Conservation (phyloP, 1,139 yeast genomes). For the Pichia sp. region DNA sequence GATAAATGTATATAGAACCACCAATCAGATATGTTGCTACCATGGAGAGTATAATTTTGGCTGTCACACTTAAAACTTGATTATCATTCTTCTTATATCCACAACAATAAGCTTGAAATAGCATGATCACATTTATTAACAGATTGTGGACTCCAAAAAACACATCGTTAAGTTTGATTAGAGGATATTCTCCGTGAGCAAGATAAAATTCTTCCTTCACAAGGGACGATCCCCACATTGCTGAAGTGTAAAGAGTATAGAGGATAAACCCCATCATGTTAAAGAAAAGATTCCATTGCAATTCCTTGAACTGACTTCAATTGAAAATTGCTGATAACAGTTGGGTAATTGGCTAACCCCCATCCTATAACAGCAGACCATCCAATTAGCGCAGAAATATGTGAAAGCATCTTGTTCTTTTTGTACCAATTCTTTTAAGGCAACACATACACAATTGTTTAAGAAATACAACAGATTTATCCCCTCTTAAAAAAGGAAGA, state of each 20-base stretch:
- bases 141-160: conserved; percentile 27
- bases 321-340: conserved; percentile 24
- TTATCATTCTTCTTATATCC: conserved; percentile 27
- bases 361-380: conserved; percentile 26
- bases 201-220: conserved; percentile 25
- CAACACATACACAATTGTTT: neutral
- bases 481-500: neutral
- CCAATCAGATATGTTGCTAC: conserved; percentile 15
- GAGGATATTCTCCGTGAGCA: conserved; percentile 22
- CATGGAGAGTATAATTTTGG: conserved; percentile 16
- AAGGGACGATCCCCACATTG: conserved; percentile 16
- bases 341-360: conserved; percentile 28
- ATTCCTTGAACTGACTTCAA: conserved; percentile 29
- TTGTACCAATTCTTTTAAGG: no score
- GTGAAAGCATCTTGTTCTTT: neutral
- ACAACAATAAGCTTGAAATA: conserved; percentile 28
- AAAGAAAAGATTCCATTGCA: conserved; percentile 27
- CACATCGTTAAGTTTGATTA: conserved; percentile 26
- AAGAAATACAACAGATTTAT: neutral
- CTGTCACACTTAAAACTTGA: conserved; percentile 20
- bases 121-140: conserved; percentile 20
- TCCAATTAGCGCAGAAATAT: conserved; percentile 14
- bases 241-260: conserved; percentile 24
- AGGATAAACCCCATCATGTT: conserved; percentile 27
- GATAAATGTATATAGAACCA: conserved; percentile 15